A percentile compares a stretch with the other conserved stretches of the same genome.
phyloP scores from a whole-genome alignment of 1,284 basidiomycete genomes.

The Austroboletus olivaceoglutinosus region DNA sequence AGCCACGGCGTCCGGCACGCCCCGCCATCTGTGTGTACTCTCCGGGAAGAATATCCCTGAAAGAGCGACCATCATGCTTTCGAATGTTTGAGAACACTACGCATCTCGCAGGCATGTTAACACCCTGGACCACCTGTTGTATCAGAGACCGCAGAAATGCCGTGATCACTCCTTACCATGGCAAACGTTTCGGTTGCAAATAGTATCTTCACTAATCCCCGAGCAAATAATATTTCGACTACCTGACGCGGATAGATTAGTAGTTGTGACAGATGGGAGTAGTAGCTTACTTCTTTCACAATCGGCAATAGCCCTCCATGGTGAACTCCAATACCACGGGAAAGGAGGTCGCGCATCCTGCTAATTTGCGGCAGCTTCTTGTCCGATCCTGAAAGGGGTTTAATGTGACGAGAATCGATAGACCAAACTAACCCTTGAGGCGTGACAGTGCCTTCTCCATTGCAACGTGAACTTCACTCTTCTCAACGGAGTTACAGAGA shows the following conservation, averaged over 20 bases:
- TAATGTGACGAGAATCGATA: slow-evolving; percentile 7
- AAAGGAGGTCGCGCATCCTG: slow-evolving; percentile 88
- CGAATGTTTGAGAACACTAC: slow-evolving; percentile 96
- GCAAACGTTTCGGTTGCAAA: slow-evolving; percentile 99
- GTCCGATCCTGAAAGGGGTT: slow-evolving; percentile 67
- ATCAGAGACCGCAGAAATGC: slow-evolving; percentile 5
- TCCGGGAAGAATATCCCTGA: slow-evolving; percentile 86
- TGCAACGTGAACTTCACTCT: slow-evolving; percentile 94
- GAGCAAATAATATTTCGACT: slow-evolving; percentile 94
- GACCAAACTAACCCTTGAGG: slow-evolving; percentile 68
- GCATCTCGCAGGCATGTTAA: slow-evolving; percentile 98
- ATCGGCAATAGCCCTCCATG: slow-evolving; percentile 96
- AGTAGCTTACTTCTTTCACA: slow-evolving; percentile 80
- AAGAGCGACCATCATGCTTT: slow-evolving; percentile 94
- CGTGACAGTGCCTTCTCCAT: slow-evolving; percentile 91
- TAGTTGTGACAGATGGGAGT: neutral
- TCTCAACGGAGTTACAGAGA: slow-evolving; percentile 84
- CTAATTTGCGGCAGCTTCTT: slow-evolving; percentile 93
- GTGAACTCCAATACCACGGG: slow-evolving; percentile 94
- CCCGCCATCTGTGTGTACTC: slow-evolving; percentile 99
- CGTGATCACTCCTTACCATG: slow-evolving; percentile 62
- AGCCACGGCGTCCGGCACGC: slow-evolving; percentile 91
- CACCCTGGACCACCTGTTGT: slow-evolving; percentile 58
- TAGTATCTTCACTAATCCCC: slow-evolving; percentile 94
- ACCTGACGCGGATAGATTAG: slow-evolving; percentile 50